These are phyloP conservation scores for Pholiota microspora DNA, from an alignment of 768 basidiomycete genomes.

Conservation along the genomic window DNA sequence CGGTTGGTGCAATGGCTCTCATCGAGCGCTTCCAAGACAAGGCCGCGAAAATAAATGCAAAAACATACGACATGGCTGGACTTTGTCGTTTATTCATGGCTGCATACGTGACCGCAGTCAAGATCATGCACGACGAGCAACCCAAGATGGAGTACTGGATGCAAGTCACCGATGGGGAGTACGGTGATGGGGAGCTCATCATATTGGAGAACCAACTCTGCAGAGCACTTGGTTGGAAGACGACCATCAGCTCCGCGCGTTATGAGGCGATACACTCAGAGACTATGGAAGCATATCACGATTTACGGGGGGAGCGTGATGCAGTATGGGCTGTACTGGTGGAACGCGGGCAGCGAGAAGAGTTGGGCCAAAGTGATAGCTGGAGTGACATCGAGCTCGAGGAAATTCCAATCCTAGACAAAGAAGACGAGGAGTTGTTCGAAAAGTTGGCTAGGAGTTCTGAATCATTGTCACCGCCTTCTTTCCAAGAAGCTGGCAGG, in stretches of 20 bases:
- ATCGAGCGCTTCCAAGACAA: background rate
- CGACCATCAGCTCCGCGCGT: background rate
- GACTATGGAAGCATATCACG: background rate
- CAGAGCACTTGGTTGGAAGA: background rate
- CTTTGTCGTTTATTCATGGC: background rate
- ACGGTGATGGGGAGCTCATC: background rate
- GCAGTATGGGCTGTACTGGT: background rate
- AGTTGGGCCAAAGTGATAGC: background rate
- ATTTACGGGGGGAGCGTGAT: background rate
- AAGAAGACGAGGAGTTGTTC: background rate
- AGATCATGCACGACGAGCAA: background rate
- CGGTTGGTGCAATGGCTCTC: background rate
- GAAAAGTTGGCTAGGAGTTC: background rate
- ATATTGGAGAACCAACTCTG: background rate
- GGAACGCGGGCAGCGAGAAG: background rate
- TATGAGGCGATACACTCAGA: background rate
- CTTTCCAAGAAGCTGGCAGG: background rate
- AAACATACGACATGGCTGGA: background rate
- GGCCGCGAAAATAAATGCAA: background rate
- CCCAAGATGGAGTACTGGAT: background rate
- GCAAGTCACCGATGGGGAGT: background rate
- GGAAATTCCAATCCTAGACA: background rate
- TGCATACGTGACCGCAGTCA: background rate
- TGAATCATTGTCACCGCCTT: too few relatives aligned
- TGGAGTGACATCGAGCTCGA: background rate